Conservation (phyloP, 1,139 yeast genomes). For the Arxiozyma slooffiae region DNA sequence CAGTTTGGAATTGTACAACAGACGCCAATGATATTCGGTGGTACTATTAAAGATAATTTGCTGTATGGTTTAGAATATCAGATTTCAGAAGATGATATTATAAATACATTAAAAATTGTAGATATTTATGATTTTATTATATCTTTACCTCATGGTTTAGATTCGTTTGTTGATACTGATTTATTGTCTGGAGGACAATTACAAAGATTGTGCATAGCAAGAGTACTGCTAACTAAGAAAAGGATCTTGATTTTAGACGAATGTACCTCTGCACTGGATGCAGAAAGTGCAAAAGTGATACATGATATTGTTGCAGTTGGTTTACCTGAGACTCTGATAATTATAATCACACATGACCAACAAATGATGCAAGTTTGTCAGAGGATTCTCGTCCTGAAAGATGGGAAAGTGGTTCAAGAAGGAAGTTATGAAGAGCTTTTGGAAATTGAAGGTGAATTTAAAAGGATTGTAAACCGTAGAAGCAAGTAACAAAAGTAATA, state of each 20-base stretch:
- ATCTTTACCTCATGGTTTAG: slow-evolving; percentile 46
- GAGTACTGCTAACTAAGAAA: slow-evolving; percentile 60
- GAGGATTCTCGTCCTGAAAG: slow-evolving; percentile 35
- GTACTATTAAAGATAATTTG: slow-evolving; percentile 56
- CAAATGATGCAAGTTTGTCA: slow-evolving; percentile 46
- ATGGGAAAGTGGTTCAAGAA: slow-evolving; percentile 38
- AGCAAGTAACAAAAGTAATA: too few relatives aligned
- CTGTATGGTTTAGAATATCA: slow-evolving; percentile 42
- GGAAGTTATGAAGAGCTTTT: slow-evolving; percentile 31
- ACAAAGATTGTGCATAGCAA: slow-evolving; percentile 65
- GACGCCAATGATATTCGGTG: slow-evolving; percentile 53
- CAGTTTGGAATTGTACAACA: slow-evolving; percentile 62
- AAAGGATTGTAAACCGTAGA: background rate
- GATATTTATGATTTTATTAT: slow-evolving; percentile 45
- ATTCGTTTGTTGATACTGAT: slow-evolving; percentile 48
- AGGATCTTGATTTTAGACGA: slow-evolving; percentile 62
- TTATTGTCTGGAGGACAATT: slow-evolving; percentile 72
- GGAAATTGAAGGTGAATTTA: slow-evolving; percentile 6
- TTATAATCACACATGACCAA: slow-evolving; percentile 51
- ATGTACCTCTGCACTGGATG: slow-evolving; percentile 70
- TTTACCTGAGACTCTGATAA: slow-evolving; percentile 23
- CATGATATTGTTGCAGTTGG: slow-evolving; percentile 29
- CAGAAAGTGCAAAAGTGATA: slow-evolving; percentile 41
- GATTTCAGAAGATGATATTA: slow-evolving; percentile 34
- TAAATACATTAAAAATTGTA: slow-evolving; percentile 37